A percentile compares a stretch with the other conserved stretches of the same genome.
Evolutionary conservation across 2,329 filamentous ascomycete genomes (phyloP).

Genomic region (Botryotinia globosa): DNA sequence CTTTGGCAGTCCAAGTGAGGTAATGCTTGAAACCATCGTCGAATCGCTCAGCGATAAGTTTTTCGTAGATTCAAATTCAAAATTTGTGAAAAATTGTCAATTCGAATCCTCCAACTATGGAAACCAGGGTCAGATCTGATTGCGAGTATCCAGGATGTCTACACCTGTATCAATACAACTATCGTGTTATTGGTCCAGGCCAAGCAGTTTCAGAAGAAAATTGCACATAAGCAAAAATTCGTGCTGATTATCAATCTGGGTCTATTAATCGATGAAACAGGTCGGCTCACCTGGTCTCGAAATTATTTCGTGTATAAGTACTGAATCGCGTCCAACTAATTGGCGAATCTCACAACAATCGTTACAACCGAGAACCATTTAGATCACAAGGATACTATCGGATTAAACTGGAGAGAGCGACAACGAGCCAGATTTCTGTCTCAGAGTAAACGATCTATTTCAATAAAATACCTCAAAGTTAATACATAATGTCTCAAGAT

Average conservation of each 20-base stretch:
- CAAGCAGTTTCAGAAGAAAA: too few relatives aligned
- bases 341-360: not conserved
- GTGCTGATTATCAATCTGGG: too few relatives aligned
- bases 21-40: too few relatives aligned
- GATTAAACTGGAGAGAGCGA: not conserved
- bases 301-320: not conserved
- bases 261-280: not conserved
- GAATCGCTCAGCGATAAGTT: too few relatives aligned
- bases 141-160: not conserved
- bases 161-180: not conserved
- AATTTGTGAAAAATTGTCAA: not conserved
- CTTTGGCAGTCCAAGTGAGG: too few relatives aligned
- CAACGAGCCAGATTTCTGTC: not conserved
- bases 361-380: not conserved
- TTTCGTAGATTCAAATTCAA: too few relatives aligned
- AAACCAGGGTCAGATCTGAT: not conserved
- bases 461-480: accelerated
- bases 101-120: not conserved
- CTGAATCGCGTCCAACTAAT: too few relatives aligned
- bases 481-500: not conserved
- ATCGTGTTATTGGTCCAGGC: too few relatives aligned
- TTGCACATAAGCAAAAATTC: too few relatives aligned
- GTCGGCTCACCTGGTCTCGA: not conserved
- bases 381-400: not conserved
- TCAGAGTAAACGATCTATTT: not conserved